Evolutionary conservation across 1,284 basidiomycete genomes (phyloP).

Genomic region (Heliocybe sulcata): DNA sequence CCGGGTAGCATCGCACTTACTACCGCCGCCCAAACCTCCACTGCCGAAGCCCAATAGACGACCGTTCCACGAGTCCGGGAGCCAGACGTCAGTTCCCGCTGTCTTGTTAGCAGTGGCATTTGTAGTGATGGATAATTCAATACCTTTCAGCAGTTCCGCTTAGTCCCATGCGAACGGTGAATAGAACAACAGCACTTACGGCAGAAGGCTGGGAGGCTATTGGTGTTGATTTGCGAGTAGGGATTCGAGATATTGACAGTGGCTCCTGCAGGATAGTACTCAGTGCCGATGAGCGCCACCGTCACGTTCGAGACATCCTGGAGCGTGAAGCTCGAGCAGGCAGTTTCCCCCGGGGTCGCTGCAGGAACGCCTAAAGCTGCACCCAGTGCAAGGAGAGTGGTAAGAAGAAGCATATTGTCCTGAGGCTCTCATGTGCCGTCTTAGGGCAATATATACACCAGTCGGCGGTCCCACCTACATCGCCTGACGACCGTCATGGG

Average conservation of each 20-base stretch:
- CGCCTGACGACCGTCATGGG: too few species aligned
- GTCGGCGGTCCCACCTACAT: too few species aligned
- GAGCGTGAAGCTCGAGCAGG: neutral
- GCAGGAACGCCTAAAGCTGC: too few species aligned
- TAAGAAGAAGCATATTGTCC: too few species aligned
- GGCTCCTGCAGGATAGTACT: neutral
- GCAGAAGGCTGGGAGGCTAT: neutral
- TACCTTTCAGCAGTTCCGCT: conserved; percentile 1
- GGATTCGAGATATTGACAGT: neutral
- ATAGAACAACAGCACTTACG: neutral
- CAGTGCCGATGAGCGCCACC: neutral
- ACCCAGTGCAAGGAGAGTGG: too few species aligned
- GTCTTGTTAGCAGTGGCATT: conserved; percentile 15
- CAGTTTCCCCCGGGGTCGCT: too few species aligned
- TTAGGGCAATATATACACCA: too few species aligned
- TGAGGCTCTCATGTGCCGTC: too few species aligned
- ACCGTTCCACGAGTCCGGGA: conserved; percentile 21
- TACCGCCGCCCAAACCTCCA: conserved; percentile 20
- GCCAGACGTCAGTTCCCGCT: conserved; percentile 20
- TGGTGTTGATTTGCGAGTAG: neutral
- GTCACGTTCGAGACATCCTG: neutral
- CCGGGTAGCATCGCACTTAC: conserved; percentile 9
- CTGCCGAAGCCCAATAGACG: conserved; percentile 19
- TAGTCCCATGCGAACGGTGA: neutral
- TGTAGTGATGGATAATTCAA: conserved; percentile 14